Evolutionary conservation across 345 rosid species (phyloP).

Genomic region (Eucalyptus marginata): DNA sequence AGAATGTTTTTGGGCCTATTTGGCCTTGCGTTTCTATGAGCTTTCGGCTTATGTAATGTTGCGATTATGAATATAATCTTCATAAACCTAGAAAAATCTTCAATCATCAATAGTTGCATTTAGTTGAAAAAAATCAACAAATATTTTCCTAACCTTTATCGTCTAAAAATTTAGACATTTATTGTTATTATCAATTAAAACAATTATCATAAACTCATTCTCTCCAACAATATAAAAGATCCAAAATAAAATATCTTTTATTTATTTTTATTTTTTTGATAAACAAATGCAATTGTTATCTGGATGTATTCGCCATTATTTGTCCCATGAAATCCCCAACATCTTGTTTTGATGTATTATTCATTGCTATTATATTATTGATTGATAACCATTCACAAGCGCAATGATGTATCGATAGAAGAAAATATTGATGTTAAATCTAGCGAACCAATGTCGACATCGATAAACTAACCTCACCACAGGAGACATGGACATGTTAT

Average conservation of each 20-base stretch:
- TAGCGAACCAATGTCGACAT: background rate
- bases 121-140: background rate
- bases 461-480: background rate
- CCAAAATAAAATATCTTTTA: background rate
- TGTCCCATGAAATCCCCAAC: background rate
- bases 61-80: background rate
- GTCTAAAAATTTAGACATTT: background rate
- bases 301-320: background rate
- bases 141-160: background rate
- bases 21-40: background rate
- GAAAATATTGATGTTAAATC: background rate
- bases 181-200: background rate
- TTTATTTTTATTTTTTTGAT: too few relatives aligned
- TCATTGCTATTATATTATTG: background rate
- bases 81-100: background rate
- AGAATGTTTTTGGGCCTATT: background rate
- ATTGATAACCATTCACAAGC: background rate
- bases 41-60: background rate
- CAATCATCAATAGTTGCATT: background rate
- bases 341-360: background rate
- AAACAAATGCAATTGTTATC: background rate
- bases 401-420: accelerated
- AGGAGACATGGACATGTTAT: background rate
- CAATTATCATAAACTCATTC: accelerated
- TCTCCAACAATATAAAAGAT: background rate